These are phyloP conservation scores for Plasmopara muralis DNA, from an alignment of 352 stramenopile species.

Conservation along the genomic window DNA sequence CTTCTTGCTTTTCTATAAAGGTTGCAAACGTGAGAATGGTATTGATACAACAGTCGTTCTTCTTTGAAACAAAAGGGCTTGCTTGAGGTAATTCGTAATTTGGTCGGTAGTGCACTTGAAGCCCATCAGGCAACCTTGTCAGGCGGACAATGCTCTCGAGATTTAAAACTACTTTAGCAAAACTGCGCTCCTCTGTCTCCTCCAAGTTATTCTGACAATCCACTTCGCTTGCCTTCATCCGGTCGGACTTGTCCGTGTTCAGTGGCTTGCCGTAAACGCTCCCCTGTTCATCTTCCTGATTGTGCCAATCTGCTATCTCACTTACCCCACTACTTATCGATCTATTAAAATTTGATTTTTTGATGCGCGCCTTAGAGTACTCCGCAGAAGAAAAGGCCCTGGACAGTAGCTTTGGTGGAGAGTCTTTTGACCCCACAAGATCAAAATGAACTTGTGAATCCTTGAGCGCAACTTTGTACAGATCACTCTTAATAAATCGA, in stretches of 20 bases:
- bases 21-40: constrained; percentile 67
- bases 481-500: constrained; percentile 77
- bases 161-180: constrained; percentile 61
- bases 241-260: constrained; percentile 11
- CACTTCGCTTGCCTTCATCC: constrained; percentile 28
- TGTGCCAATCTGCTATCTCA: neutral
- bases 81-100: constrained; percentile 50
- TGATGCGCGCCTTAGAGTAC: constrained; percentile 18
- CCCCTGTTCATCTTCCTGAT: constrained; percentile 13
- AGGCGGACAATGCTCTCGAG: constrained; percentile 81
- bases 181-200: constrained; percentile 36
- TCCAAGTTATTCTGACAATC: constrained; percentile 36
- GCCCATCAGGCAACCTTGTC: constrained; percentile 65
- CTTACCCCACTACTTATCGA: constrained; percentile 6
- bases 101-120: constrained; percentile 78
- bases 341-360: neutral
- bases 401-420: constrained; percentile 50
- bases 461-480: constrained; percentile 75
- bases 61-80: constrained; percentile 18
- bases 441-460: constrained; percentile 62
- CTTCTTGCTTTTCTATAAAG: constrained; percentile 46
- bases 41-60: constrained; percentile 37
- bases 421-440: constrained; percentile 55
- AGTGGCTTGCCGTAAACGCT: constrained; percentile 17
- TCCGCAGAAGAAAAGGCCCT: constrained; percentile 49